Conservation (phyloP, 805 yeast genomes). For the Sporopachydermia lactativora region DNA sequence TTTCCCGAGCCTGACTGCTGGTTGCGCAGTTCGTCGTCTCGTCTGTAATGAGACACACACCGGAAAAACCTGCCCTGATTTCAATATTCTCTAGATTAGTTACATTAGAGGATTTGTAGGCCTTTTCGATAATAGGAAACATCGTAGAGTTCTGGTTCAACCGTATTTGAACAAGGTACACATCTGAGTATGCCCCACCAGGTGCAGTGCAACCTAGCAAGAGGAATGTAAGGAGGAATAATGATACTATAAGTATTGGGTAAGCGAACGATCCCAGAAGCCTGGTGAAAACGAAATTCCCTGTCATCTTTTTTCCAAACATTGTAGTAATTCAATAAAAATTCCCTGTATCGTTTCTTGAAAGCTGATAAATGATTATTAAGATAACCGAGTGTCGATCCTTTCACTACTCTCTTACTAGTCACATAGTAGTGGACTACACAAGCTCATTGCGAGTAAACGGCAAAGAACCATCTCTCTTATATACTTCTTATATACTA, state of each 20-base stretch:
- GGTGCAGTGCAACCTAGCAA: constrained; percentile 9
- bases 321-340: no score
- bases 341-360: no score
- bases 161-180: constrained; percentile 9
- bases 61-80: constrained; percentile 9
- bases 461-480: no score
- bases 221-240: constrained; percentile 7
- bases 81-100: constrained; percentile 4
- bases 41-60: constrained; percentile 8
- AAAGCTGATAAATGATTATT: no score
- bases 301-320: background rate
- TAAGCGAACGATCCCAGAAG: constrained; percentile 4
- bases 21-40: constrained; percentile 3
- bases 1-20: constrained; percentile 4
- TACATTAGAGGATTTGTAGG: constrained; percentile 2
- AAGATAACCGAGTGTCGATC: no score
- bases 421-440: no score
- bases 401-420: no score
- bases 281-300: constrained; percentile 2
- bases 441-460: no score
- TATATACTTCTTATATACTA: background rate
- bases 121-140: background rate
- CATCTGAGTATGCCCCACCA: constrained; percentile 7
- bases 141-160: constrained; percentile 7
- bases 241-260: constrained; percentile 4